These are phyloP conservation scores for Ustilago vetiveriae DNA, from an alignment of 1,284 basidiomycete genomes.

Conservation along the genomic window DNA sequence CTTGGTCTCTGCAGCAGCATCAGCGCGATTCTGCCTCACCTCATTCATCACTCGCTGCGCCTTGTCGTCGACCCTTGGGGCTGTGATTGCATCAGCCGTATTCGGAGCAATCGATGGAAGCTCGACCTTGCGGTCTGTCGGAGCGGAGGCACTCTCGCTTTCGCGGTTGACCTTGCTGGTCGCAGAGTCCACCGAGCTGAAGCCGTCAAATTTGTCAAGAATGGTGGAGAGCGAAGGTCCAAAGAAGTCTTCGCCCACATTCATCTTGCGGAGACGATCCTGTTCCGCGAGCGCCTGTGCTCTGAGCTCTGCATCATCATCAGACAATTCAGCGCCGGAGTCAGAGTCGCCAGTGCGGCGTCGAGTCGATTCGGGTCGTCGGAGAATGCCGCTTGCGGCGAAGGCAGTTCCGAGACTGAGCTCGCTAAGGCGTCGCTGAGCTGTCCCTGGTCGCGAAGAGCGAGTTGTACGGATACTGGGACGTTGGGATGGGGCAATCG, in stretches of 20 bases:
- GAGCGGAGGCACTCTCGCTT: neutral
- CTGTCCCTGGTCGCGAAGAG: constrained; percentile 39
- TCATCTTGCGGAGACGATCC: constrained; percentile 59
- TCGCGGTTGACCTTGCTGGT: constrained; percentile 33
- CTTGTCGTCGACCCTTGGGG: constrained; percentile 3
- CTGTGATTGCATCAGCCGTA: neutral
- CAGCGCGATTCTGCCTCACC: constrained; percentile 49
- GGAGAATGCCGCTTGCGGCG: constrained; percentile 50
- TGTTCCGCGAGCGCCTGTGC: constrained; percentile 54
- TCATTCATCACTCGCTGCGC: constrained; percentile 51
- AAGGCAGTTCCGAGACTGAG: constrained; percentile 57
- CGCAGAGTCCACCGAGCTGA: constrained; percentile 39
- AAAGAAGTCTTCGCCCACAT: constrained; percentile 64
- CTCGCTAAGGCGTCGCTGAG: constrained; percentile 50
- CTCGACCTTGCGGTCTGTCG: neutral
- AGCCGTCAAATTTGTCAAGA: constrained; percentile 52
- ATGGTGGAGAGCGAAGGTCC: constrained; percentile 49
- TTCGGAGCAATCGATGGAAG: no score
- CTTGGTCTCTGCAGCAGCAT: constrained; percentile 21
- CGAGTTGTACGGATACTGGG: constrained; percentile 21
- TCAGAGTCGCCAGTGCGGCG: constrained; percentile 41
- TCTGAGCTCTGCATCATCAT: constrained; percentile 54
- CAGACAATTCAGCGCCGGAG: constrained; percentile 38
- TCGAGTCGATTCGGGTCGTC: constrained; percentile 13
- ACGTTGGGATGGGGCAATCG: constrained; percentile 28